phyloP scores from a whole-genome alignment of 768 basidiomycete species.

The Lyophyllum atratum region DNA sequence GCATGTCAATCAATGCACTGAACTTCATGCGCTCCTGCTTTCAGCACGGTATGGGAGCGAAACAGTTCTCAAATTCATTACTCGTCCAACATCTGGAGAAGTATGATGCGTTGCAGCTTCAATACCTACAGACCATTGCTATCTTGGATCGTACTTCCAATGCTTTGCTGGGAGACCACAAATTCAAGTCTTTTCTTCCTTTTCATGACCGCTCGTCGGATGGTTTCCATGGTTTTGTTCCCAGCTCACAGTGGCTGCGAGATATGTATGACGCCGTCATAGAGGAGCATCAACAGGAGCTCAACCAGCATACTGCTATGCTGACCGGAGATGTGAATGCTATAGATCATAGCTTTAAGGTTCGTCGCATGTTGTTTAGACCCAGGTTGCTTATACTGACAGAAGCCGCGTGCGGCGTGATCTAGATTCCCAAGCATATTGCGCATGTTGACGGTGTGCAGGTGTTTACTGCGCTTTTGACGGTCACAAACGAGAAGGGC shows the following conservation, averaged over 20 bases:
- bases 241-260: constrained; percentile 19
- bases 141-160: neutral
- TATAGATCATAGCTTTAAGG: constrained; percentile 31
- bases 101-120: constrained; percentile 18
- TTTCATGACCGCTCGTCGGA: neutral
- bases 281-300: constrained; percentile 13
- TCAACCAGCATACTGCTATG: constrained; percentile 29
- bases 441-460: constrained; percentile 24
- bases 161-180: neutral
- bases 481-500: constrained; percentile 27
- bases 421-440: constrained; percentile 27
- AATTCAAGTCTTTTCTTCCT: constrained; percentile 2
- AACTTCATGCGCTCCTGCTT: constrained; percentile 19
- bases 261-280: constrained; percentile 28
- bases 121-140: constrained; percentile 9
- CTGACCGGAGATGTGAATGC: constrained; percentile 14
- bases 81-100: constrained; percentile 17
- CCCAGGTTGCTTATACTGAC: neutral
- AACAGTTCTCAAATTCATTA: constrained; percentile 24
- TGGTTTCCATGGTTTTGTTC: constrained; percentile 24
- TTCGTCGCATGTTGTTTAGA: neutral
- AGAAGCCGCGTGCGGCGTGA: too few species aligned
- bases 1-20: constrained; percentile 17
- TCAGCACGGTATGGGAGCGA: constrained; percentile 24
- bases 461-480: constrained; percentile 26